Base-by-base conservation (phyloP, 1,284 basidiomycete genomes). In the Trametes hirsuta region DNA sequence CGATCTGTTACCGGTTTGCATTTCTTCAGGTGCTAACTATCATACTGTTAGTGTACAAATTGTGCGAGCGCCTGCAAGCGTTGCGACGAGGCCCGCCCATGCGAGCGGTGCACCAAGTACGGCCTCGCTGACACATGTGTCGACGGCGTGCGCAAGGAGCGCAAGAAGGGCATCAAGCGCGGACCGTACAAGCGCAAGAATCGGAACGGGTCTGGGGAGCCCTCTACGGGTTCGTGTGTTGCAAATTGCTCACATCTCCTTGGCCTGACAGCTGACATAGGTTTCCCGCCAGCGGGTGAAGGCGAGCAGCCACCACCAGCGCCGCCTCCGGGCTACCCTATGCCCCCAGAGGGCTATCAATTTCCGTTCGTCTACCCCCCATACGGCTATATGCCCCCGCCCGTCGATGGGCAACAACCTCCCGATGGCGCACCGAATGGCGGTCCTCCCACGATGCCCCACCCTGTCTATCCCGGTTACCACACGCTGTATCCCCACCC, bases 21-120 rank as follows among this genome's bases (percentile, higher is more conserved):
- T 14, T n/a, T 10, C 12, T 10, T 49, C 11, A 30, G 46, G 30
- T 51, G 47, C 49, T 53, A 35, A 52, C 37, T n/a, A 22, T 24
- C 47, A 6, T 42, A 34, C 48, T 35, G 11, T 51, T 55, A 89
- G 84, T 94, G 92, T 74, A 92, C 91, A 2, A 93, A 93, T 70
- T 94, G 92, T 72, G 93, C 93, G 21, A 81, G 82, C 30, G 93
- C 92, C 0, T 94, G 93, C 76, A 94, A 94, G 71, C 88, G 91
- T 52, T 94, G 92, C 68, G 90, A 94, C 72, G 90, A 93, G 57
- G 75, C 75, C 3, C 84, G 92, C 5, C 92, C 92, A 3, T 94
- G 92, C 73, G 84, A 88, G 66, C 86, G 92, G 22, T 94, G 92
- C 70, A 70, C 85, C 70, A 94, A 94, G 74, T 94, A 94, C 72